Conservation (phyloP, 495 filamentous ascomycete genomes). For the Glarea lozoyensis region DNA sequence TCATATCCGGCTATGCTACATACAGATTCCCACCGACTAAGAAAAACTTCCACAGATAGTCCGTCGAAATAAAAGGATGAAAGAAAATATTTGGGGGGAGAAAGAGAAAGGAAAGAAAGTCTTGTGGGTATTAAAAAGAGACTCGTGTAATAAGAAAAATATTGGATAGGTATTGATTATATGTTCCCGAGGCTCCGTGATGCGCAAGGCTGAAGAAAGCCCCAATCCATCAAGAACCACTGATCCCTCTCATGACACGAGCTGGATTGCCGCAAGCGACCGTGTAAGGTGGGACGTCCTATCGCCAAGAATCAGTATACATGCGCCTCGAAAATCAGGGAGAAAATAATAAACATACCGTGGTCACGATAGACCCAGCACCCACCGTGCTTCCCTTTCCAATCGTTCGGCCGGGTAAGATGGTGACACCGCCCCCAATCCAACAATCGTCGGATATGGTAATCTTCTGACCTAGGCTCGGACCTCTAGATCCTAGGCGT, state of each 20-base stretch:
- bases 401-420: constrained; percentile 74
- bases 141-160: too few species aligned
- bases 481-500: constrained; percentile 65
- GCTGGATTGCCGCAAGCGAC: constrained; percentile 58
- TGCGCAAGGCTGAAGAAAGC: too few species aligned
- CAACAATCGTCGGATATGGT: constrained; percentile 83
- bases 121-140: too few species aligned
- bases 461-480: constrained; percentile 62
- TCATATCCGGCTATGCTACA: constrained; percentile 1
- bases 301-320: not conserved
- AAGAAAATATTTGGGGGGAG: too few species aligned
- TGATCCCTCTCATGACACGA: constrained; percentile 45
- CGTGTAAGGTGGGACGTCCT: constrained; percentile 55
- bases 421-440: constrained; percentile 78
- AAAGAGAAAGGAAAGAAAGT: too few species aligned
- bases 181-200: too few species aligned
- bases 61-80: not conserved
- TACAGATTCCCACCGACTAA: not conserved
- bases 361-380: constrained; percentile 81
- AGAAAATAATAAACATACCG: constrained; percentile 40
- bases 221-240: too few species aligned
- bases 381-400: constrained; percentile 73
- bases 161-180: too few species aligned
- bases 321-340: constrained; percentile 3
- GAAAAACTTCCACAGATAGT: not conserved